Conservation (phyloP, 2,329 filamentous ascomycete genomes). For the Colletotrichum acutatum region DNA sequence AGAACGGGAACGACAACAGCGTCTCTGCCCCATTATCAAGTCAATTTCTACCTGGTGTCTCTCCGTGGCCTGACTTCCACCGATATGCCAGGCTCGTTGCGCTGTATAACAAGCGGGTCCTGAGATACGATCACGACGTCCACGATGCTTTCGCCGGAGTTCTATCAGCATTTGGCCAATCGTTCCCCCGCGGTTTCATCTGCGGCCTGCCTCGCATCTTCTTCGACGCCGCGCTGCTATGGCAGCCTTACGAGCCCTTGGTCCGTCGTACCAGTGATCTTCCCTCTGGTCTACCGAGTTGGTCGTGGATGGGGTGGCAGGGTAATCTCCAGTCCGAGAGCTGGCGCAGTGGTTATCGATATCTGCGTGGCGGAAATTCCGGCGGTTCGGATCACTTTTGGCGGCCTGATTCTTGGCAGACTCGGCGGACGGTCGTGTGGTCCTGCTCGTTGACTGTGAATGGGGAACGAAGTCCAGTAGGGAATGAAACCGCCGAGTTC, state of each 20-base stretch:
- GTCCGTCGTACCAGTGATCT: neutral
- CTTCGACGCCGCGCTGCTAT: neutral
- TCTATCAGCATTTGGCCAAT: neutral
- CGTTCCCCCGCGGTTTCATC: neutral
- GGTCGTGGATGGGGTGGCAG: constrained; percentile 2
- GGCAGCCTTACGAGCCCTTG: neutral
- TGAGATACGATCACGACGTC: neutral
- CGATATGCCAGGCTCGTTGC: neutral
- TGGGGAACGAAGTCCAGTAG: neutral
- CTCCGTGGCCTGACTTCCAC: neutral
- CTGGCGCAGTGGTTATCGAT: neutral
- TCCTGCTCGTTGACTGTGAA: neutral
- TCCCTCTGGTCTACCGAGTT: neutral
- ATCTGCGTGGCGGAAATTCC: neutral
- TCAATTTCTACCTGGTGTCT: neutral
- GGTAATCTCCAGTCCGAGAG: neutral
- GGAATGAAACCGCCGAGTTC: neutral
- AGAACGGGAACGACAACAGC: no score
- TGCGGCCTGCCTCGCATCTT: neutral
- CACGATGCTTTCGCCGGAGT: neutral
- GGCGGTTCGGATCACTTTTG: neutral
- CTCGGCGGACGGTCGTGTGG: neutral
- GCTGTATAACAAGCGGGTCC: neutral
- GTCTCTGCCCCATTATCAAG: neutral
- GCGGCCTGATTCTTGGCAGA: neutral